Percentiles rank a stretch among this genome's conserved stretches.
These are phyloP conservation scores for Monosporozyma unispora DNA, from an alignment of 805 yeast species.

Conservation along the genomic window DNA sequence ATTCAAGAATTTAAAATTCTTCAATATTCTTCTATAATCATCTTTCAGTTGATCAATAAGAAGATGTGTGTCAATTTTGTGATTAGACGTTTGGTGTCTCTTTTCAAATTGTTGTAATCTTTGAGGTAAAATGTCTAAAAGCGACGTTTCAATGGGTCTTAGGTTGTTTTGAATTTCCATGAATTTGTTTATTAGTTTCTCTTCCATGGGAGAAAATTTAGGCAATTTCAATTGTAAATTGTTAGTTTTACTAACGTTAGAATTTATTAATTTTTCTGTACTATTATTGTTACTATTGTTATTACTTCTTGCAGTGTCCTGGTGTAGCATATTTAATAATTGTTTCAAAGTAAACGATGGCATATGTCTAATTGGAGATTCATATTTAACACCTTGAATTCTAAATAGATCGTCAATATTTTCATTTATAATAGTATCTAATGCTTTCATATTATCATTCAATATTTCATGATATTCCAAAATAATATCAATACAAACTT, in stretches of 20 bases:
- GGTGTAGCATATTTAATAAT: constrained; percentile 24
- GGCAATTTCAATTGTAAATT: constrained; percentile 29
- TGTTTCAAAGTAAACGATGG: constrained; percentile 32
- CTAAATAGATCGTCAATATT: constrained; percentile 31
- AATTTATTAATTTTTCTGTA: neutral
- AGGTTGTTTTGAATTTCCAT: constrained; percentile 34
- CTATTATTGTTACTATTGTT: neutral
- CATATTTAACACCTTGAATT: constrained; percentile 31
- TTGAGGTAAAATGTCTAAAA: constrained; percentile 43
- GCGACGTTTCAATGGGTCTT: constrained; percentile 43
- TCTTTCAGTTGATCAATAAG: constrained; percentile 27
- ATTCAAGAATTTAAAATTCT: constrained; percentile 36
- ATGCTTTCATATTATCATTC: constrained; percentile 34
- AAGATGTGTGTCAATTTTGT: constrained; percentile 16
- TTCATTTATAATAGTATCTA: constrained; percentile 33
- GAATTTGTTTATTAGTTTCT: constrained; percentile 35
- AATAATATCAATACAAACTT: constrained; percentile 32
- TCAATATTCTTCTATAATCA: constrained; percentile 35
- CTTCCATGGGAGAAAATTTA: constrained; percentile 32
- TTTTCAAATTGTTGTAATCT: constrained; percentile 38
- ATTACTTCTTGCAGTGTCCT: constrained; percentile 10
- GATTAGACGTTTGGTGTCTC: constrained; percentile 14
- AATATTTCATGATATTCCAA: constrained; percentile 39
- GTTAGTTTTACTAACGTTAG: neutral
- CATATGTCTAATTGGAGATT: constrained; percentile 36